These are phyloP conservation scores for Ascomycota sp. DNA, from an alignment of 2,329 filamentous ascomycete genomes.

Conservation along the genomic window DNA sequence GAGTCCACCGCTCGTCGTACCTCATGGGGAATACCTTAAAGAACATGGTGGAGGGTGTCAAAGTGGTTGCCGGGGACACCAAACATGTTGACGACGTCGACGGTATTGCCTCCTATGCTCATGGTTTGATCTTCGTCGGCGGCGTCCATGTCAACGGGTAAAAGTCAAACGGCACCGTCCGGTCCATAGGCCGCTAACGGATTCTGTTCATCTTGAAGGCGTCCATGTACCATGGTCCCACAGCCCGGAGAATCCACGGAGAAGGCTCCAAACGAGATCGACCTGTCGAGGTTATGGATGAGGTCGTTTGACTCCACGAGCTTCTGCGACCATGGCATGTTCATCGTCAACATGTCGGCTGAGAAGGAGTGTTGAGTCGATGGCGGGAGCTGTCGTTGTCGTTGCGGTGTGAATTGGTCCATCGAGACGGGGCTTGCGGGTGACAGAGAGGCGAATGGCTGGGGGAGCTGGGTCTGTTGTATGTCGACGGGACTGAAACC, in stretches of 20 bases:
- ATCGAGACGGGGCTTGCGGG: conserved; percentile 30
- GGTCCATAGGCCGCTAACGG: too few species aligned
- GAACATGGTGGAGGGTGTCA: conserved; percentile 12
- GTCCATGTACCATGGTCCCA: conserved; percentile 13
- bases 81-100: conserved; percentile 28
- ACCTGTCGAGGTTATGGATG: conserved; percentile 51
- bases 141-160: conserved; percentile 81
- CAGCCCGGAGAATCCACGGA: conserved; percentile 22
- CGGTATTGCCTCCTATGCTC: conserved; percentile 16
- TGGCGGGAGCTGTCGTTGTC: conserved; percentile 3
- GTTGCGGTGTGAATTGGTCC: conserved; percentile 16
- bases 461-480: conserved; percentile 18
- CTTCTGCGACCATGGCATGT: conserved; percentile 25
- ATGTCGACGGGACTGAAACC: conserved; percentile 20
- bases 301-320: conserved; percentile 18
- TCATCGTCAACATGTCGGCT: conserved; percentile 31
- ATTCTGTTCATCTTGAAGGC: too few species aligned
- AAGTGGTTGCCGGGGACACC: conserved; percentile 15
- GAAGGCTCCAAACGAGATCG: conserved; percentile 59
- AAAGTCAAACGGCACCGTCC: conserved; percentile 61
- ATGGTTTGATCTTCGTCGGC: conserved; percentile 35
- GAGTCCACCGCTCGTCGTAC: too few species aligned
- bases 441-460: conserved; percentile 28
- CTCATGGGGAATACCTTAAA: too few species aligned
- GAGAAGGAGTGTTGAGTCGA: conserved; percentile 22